Conservation (phyloP, 2,329 filamentous ascomycete genomes). For the Magnaporthales sp. region DNA sequence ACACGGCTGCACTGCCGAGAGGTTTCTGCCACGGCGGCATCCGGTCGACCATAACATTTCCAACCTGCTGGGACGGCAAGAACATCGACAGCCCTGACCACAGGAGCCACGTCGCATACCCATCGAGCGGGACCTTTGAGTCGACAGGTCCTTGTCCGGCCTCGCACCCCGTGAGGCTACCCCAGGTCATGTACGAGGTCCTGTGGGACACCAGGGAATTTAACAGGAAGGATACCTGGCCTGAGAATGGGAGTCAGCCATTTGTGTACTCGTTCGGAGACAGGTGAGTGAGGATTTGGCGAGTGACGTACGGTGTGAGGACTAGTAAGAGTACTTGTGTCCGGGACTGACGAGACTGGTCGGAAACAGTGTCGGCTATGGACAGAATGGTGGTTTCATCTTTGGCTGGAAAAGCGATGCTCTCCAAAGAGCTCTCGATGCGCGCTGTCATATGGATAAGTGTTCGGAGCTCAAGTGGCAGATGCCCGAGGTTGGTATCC, state of each 20-base stretch:
- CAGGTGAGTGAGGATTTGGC: slow-evolving; percentile 1
- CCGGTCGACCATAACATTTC: slow-evolving; percentile 33
- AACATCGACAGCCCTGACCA: slow-evolving; percentile 38
- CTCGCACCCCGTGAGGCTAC: slow-evolving; percentile 31
- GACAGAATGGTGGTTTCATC: slow-evolving; percentile 22
- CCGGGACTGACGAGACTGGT: not conserved
- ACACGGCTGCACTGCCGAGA: slow-evolving; percentile 28
- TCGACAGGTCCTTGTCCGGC: slow-evolving; percentile 24
- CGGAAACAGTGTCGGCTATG: slow-evolving; percentile 15
- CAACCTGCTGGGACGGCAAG: slow-evolving; percentile 45
- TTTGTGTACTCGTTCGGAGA: slow-evolving; percentile 14
- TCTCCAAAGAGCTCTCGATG: slow-evolving; percentile 30
- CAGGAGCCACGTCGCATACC: slow-evolving; percentile 35
- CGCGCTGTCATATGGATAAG: slow-evolving; percentile 20
- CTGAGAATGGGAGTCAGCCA: slow-evolving; percentile 20
- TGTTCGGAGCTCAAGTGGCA: slow-evolving; percentile 19
- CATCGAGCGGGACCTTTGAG: slow-evolving; percentile 21
- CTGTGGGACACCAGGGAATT: slow-evolving; percentile 31
- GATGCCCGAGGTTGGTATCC: slow-evolving; percentile 16
- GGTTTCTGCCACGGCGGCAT: slow-evolving; percentile 29
- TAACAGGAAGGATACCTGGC: slow-evolving; percentile 24
- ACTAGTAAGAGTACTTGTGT: not conserved
- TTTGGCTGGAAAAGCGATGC: slow-evolving; percentile 23
- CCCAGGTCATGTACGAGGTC: slow-evolving; percentile 36
- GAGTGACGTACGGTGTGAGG: not conserved